Evolutionary conservation across 208 protist species (phyloP).

Genomic region (Endotrypanum monterogeii): DNA sequence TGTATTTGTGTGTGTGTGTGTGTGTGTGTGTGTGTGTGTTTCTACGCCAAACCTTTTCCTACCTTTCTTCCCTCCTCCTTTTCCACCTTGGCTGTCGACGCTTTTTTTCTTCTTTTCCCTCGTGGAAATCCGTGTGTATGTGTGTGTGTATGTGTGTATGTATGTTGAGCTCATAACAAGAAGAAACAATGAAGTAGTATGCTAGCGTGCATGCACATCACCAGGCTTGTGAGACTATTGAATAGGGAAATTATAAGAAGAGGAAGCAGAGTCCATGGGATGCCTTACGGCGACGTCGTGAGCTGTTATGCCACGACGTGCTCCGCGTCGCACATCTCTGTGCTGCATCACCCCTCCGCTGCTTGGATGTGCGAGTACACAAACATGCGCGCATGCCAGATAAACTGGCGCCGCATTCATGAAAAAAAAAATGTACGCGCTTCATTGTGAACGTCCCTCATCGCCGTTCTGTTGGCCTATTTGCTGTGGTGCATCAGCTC

Average conservation of each 20-base stretch:
- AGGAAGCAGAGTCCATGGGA: neutral
- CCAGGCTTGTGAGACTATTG: neutral
- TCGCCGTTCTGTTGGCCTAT: neutral
- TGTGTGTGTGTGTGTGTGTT: no score
- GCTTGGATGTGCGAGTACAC: neutral
- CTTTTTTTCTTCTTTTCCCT: neutral
- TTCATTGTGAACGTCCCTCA: neutral
- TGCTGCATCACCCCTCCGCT: neutral
- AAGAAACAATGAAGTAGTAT: neutral
- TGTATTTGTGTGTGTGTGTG: no score
- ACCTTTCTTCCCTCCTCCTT: no score
- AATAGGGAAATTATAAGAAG: no score
- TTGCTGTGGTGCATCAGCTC: neutral
- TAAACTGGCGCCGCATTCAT: neutral
- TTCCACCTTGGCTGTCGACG: no score
- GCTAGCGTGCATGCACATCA: neutral
- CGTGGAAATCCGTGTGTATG: neutral
- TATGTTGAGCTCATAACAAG: constrained; percentile 6
- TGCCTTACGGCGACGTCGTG: neutral
- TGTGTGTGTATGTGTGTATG: constrained; percentile 8
- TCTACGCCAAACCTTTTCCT: neutral
- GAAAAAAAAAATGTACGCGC: neutral
- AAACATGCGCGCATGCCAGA: neutral
- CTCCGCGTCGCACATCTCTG: neutral
- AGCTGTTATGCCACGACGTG: neutral